These are phyloP conservation scores for Sugiyamaella japonica DNA, from an alignment of 1,139 yeast genomes.

Conservation along the genomic window DNA sequence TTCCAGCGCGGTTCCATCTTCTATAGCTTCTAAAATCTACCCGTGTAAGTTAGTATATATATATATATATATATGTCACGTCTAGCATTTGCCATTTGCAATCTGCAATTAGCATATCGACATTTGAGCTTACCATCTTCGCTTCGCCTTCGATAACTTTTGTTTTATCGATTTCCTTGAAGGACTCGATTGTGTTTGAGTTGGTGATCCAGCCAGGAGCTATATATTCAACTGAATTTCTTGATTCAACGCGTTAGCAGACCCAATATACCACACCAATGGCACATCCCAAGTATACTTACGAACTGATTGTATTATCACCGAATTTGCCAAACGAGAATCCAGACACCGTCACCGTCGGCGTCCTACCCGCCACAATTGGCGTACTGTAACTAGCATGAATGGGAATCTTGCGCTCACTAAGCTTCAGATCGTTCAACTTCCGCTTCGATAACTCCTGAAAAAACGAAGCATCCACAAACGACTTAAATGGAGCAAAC, in stretches of 20 bases:
- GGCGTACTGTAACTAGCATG: conserved; percentile 47
- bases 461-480: conserved; percentile 85
- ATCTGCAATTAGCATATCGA: no score
- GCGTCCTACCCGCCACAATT: conserved; percentile 40
- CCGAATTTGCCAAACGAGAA: conserved; percentile 29
- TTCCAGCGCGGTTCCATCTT: conserved; percentile 38
- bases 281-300: not conserved
- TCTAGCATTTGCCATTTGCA: no score
- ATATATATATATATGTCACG: not conserved
- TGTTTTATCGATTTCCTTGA: conserved; percentile 65
- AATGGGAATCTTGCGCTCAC: conserved; percentile 48
- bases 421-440: conserved; percentile 64
- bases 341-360: conserved; percentile 29
- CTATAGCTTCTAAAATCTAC: conserved; percentile 36
- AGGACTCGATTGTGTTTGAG: conserved; percentile 82
- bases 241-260: not conserved
- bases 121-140: conserved; percentile 26
- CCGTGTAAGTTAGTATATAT: not conserved
- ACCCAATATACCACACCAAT: no score
- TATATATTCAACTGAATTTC: conserved; percentile 15
- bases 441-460: conserved; percentile 66
- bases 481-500: conserved; percentile 63
- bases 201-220: conserved; percentile 53
- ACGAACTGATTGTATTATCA: conserved; percentile 16
- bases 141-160: conserved; percentile 54